Evolutionary conservation across 1,284 basidiomycete genomes (phyloP).

Genomic region (Wallemia hederae): DNA sequence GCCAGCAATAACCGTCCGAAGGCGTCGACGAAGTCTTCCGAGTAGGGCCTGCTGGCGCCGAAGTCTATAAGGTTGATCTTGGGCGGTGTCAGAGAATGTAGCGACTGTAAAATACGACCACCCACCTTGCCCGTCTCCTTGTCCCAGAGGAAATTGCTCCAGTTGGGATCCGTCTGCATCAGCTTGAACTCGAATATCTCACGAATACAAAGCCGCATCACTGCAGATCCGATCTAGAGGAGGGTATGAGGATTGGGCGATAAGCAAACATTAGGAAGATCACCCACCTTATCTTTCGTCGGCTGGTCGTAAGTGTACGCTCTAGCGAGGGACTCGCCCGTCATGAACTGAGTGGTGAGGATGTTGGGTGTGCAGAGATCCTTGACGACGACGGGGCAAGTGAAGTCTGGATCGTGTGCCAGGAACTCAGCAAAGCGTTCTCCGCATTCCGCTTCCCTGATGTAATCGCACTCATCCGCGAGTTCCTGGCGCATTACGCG

Average conservation of each 20-base stretch:
- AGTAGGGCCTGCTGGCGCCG: constrained; percentile 70
- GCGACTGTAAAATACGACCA: neutral
- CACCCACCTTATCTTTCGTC: constrained; percentile 42
- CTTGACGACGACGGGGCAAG: constrained; percentile 51
- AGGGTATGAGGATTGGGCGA: constrained; percentile 1
- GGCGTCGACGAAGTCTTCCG: constrained; percentile 55
- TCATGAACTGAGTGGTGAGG: constrained; percentile 65
- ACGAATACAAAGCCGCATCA: constrained; percentile 59
- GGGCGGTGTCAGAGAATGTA: neutral
- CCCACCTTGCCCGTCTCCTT: constrained; percentile 24
- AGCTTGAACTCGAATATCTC: constrained; percentile 71
- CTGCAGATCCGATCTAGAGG: constrained; percentile 43
- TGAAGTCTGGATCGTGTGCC: constrained; percentile 34
- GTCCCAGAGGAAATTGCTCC: constrained; percentile 90
- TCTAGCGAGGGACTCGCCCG: constrained; percentile 42
- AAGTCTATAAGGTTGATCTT: constrained; percentile 82
- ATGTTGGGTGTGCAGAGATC: constrained; percentile 50
- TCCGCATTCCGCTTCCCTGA: constrained; percentile 51
- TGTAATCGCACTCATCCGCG: constrained; percentile 83
- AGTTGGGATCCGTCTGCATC: constrained; percentile 99
- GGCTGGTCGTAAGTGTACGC: constrained; percentile 31
- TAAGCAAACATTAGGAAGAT: neutral
- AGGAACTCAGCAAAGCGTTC: constrained; percentile 31
- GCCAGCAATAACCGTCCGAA: constrained; percentile 58
- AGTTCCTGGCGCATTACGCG: constrained; percentile 67